phyloP scores from a whole-genome alignment of 192 early-diverging fungal genomes.

The Podila horticola region DNA sequence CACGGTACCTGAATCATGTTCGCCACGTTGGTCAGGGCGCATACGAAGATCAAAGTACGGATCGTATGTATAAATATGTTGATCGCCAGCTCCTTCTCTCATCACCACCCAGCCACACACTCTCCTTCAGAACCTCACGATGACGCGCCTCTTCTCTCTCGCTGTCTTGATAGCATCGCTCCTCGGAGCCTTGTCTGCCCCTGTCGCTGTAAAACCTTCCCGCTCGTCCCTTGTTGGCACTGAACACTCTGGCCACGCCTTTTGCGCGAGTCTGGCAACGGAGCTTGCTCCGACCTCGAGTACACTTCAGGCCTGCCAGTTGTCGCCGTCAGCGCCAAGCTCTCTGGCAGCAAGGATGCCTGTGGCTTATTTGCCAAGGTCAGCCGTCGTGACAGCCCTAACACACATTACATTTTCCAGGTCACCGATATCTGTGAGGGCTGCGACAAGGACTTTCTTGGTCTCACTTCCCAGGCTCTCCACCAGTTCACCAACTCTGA shows the following conservation, averaged over 20 bases:
- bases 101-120: too few species aligned
- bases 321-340: conserved; percentile 7
- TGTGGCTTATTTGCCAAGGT: conserved; percentile 11
- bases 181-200: conserved; percentile 12
- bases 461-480: background rate
- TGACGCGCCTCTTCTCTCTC: conserved; percentile 5
- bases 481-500: conserved; percentile 8
- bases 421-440: conserved; percentile 13
- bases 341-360: background rate
- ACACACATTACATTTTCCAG: conserved; percentile 2
- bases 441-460: conserved; percentile 5
- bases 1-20: too few species aligned
- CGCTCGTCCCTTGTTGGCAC: background rate
- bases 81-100: too few species aligned
- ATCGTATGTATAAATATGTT: too few species aligned
- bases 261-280: background rate
- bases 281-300: conserved; percentile 8
- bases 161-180: conserved; percentile 4
- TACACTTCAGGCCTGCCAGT: background rate
- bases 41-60: too few species aligned
- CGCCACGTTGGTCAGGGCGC: too few species aligned
- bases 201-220: background rate
- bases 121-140: background rate
- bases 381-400: conserved; percentile 8
- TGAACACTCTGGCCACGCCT: background rate